Percentiles rank a stretch among this genome's conserved stretches.
These are phyloP conservation scores for Gnomoniopsis sp. DNA, from an alignment of 2,329 filamentous ascomycete genomes.

Conservation along the genomic window DNA sequence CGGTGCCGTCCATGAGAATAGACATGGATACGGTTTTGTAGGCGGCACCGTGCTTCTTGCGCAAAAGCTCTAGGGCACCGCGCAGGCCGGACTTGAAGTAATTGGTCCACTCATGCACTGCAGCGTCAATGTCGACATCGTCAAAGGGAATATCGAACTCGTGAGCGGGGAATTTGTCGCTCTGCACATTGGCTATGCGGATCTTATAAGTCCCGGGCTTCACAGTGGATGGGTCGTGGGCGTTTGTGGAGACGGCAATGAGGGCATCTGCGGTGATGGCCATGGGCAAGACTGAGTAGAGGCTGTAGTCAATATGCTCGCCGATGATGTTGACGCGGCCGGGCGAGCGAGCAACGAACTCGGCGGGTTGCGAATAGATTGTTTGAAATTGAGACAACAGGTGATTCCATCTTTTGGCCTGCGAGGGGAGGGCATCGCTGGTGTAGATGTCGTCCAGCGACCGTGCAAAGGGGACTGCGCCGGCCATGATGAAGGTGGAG, in stretches of 20 bases:
- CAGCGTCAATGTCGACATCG: slow-evolving; percentile 77
- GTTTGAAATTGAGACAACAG: slow-evolving; percentile 69
- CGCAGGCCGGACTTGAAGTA: slow-evolving; percentile 93
- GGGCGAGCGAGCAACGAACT: slow-evolving; percentile 85
- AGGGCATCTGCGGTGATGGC: slow-evolving; percentile 89
- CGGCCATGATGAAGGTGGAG: slow-evolving; percentile 41
- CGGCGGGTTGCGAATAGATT: slow-evolving; percentile 65
- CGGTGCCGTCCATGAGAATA: slow-evolving; percentile 84
- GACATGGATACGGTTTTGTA: slow-evolving; percentile 77
- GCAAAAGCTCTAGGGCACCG: slow-evolving; percentile 76
- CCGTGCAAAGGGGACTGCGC: slow-evolving; percentile 68
- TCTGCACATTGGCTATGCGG: slow-evolving; percentile 75
- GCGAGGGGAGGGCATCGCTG: slow-evolving; percentile 61
- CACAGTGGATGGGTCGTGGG: slow-evolving; percentile 41
- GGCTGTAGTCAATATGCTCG: slow-evolving; percentile 98
- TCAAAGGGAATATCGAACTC: slow-evolving; percentile 69
- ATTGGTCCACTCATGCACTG: slow-evolving; percentile 90
- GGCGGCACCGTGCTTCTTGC: slow-evolving; percentile 56
- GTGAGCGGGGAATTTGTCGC: slow-evolving; percentile 69
- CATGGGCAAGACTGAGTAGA: slow-evolving; percentile 95
- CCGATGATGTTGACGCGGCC: slow-evolving; percentile 98
- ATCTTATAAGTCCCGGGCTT: slow-evolving; percentile 59
- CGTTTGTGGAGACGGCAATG: slow-evolving; percentile 64
- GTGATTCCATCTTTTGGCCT: slow-evolving; percentile 71
- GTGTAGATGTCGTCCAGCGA: slow-evolving; percentile 83